Base-by-base conservation (phyloP, 176 grass and related monocot genomes). In the Otatea glauca region DNA sequence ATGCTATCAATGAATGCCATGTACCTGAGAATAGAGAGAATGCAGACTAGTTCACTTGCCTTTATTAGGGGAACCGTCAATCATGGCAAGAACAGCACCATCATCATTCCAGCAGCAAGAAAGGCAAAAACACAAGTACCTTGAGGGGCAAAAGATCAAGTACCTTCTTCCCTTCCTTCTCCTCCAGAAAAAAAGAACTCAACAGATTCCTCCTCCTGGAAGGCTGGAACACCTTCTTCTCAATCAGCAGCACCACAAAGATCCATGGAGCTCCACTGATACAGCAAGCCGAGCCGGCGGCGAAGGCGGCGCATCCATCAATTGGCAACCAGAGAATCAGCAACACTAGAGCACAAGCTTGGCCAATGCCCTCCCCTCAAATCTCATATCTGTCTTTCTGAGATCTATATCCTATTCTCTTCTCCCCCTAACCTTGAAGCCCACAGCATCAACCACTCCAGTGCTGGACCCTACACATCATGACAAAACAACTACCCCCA, bases 381-480 rank as follows among this genome's bases (percentile, higher is more conserved):
- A 29, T 34, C 80, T 51, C 79, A 79, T 83, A 14, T 66, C 39
- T 51, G 24, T 34, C 41, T 53, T 17, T 49, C 72, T 64, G 61
- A 55, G 80, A 90, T 83, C 80, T 90, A 27, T 83, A 74, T 68
- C 53, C 6, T 81, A 24, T 69, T 61, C 72, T 69, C 61, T 25
- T 58, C 60, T 67, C 32, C 21, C 38, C 10, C 55, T 68, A 75
- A 21, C 25, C 50, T 86, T 70, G 65, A 86, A 51, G 73, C 41
- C 73, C 68, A 58, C 80, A 34, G 53, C 84, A 82, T 90, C 80
- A 84, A 53, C 80, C 23, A 87, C 75, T 42, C 68, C 61, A 58
- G 61, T 38, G 80, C 34, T 87, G 89, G 89, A 86, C 75, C 89
- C 89, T 87, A 79, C 75, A 58, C 80, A 74, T 50, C 59, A 84